Evolutionary conservation across 305 asterid species (phyloP).

Genomic region (Fraxinus velutina): DNA sequence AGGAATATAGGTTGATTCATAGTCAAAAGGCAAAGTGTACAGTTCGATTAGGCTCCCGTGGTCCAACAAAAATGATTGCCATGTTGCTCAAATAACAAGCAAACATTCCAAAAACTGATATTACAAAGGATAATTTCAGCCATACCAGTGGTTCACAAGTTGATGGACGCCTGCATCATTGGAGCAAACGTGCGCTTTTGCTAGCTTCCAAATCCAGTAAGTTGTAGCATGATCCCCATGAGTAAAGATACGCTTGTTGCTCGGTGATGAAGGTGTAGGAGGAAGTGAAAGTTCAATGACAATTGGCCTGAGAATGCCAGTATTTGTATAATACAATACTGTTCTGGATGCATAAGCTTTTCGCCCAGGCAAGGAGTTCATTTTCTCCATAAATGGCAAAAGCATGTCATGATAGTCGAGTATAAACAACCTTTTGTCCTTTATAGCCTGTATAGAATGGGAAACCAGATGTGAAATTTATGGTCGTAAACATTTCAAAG

Average conservation of each 20-base stretch:
- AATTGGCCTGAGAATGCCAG: slow-evolving; percentile 51
- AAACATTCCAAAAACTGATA: neutral
- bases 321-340: slow-evolving; percentile 41
- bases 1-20: neutral
- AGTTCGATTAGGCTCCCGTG: neutral
- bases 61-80: neutral
- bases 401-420: slow-evolving; percentile 68
- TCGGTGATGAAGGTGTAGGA: slow-evolving; percentile 46
- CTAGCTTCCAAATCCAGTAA: slow-evolving; percentile 76
- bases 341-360: slow-evolving; percentile 83
- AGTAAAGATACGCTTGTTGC: slow-evolving; percentile 51
- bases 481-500: neutral
- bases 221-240: slow-evolving; percentile 68
- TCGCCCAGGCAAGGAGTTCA: slow-evolving; percentile 70
- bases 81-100: neutral
- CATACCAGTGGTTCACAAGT: slow-evolving; percentile 76
- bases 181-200: slow-evolving; percentile 80
- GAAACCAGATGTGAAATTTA: neutral
- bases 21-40: neutral
- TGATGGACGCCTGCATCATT: slow-evolving; percentile 80
- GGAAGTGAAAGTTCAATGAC: slow-evolving; percentile 81
- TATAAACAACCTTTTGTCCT: slow-evolving; percentile 59
- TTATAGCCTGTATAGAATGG: slow-evolving; percentile 46
- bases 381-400: slow-evolving; percentile 66
- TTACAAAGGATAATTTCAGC: neutral